These are phyloP conservation scores for Lipomyces yamadae DNA, from an alignment of 805 yeast genomes.

Conservation along the genomic window DNA sequence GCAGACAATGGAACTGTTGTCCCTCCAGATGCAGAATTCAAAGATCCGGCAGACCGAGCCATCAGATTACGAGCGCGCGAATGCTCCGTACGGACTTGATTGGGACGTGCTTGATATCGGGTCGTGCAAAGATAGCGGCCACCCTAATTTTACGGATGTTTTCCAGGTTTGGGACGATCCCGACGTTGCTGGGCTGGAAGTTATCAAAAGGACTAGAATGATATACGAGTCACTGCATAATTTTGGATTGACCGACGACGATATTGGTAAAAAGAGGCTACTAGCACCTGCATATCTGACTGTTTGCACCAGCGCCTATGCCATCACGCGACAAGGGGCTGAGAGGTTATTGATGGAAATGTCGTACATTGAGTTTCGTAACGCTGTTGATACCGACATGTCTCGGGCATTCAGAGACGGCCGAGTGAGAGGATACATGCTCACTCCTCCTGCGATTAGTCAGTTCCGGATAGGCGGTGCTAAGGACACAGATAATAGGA, in stretches of 20 bases:
- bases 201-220: not conserved
- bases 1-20: slow-evolving; percentile 12
- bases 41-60: slow-evolving; percentile 16
- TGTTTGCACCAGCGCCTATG: slow-evolving; percentile 27
- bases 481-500: slow-evolving; percentile 24
- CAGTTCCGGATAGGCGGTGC: slow-evolving; percentile 25
- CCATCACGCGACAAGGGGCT: slow-evolving; percentile 31
- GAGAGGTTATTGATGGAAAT: slow-evolving; percentile 22
- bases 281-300: slow-evolving; percentile 23
- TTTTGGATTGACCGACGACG: slow-evolving; percentile 12
- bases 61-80: slow-evolving; percentile 10
- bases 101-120: slow-evolving; percentile 24
- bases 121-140: slow-evolving; percentile 17
- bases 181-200: slow-evolving; percentile 8
- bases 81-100: slow-evolving; percentile 26
- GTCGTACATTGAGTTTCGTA: slow-evolving; percentile 18
- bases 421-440: slow-evolving; percentile 20
- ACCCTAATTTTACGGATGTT: slow-evolving; percentile 17
- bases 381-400: slow-evolving; percentile 5
- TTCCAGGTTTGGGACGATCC: slow-evolving; percentile 19
- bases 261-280: slow-evolving; percentile 18
- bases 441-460: slow-evolving; percentile 21
- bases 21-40: slow-evolving; percentile 15
- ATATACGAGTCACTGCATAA: not conserved
- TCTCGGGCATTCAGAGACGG: slow-evolving; percentile 8